Conservation (phyloP, 2,329 filamentous ascomycete species). For the Tetracladium maxilliforme region DNA sequence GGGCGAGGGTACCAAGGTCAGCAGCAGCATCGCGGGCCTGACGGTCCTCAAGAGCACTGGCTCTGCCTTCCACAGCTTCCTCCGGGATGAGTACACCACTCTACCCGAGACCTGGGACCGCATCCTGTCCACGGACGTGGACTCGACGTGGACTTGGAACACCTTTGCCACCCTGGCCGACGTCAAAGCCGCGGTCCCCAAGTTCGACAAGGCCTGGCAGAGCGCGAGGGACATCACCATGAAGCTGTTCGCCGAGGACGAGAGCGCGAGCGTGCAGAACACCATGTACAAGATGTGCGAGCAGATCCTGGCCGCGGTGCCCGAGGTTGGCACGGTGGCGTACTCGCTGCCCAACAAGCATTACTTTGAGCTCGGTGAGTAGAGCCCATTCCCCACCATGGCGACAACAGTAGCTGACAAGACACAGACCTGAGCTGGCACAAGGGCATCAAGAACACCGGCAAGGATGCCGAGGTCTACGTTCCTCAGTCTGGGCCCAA, state of each 20-base stretch:
- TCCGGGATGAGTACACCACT: constrained; percentile 86
- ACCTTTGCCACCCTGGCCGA: constrained; percentile 50
- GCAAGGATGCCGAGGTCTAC: constrained; percentile 89
- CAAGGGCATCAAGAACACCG: constrained; percentile 88
- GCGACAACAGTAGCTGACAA: constrained; percentile 5
- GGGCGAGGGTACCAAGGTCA: constrained; percentile 56
- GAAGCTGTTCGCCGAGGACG: constrained; percentile 77
- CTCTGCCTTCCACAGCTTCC: constrained; percentile 88
- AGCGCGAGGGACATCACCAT: constrained; percentile 75
- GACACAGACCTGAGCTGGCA: constrained; percentile 80
- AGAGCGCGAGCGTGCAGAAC: constrained; percentile 84
- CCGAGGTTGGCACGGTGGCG: constrained; percentile 56
- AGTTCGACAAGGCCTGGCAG: constrained; percentile 70
- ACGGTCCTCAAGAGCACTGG: constrained; percentile 93
- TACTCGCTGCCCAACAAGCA: constrained; percentile 95
- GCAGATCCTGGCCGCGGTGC: constrained; percentile 63
- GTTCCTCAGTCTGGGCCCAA: constrained; percentile 88
- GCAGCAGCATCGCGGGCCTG: constrained; percentile 65
- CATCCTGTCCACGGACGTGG: constrained; percentile 86
- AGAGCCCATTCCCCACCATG: constrained; percentile 3
- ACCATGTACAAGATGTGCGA: constrained; percentile 99
- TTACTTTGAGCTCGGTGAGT: constrained; percentile 87
- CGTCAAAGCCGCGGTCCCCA: constrained; percentile 45
- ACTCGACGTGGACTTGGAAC: constrained; percentile 77
- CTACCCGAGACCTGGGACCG: constrained; percentile 86